Base-by-base conservation (phyloP, 2,329 filamentous ascomycete species). In the Fusarium poae region DNA sequence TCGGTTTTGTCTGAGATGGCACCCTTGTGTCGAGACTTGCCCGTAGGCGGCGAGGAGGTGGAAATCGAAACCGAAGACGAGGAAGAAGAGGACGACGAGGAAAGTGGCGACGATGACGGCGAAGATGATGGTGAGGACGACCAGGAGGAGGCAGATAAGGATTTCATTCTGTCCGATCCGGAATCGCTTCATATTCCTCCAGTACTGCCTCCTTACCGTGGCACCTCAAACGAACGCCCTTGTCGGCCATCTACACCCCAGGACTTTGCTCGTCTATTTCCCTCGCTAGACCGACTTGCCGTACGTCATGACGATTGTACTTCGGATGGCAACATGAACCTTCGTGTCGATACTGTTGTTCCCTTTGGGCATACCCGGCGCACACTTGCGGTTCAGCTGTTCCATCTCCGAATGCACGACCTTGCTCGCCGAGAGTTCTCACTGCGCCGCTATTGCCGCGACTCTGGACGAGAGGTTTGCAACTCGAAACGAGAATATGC, bases 321-420 rank as follows among this genome's bases (percentile, higher is more conserved):
- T 0, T 81, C 90, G 6, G 95, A 99, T 77, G 95, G 95, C 35
- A 97, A 97, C 83, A 97, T 97, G 93, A 98, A 98, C 77, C 85
- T 99, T 59, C 90, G 94, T 32, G 86, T 98, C 61, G 94, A 97
- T 77, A 95, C 93, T 8, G 84, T 92, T 67, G 87, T 92, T 45
- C 85, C 86, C 27, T 58, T 72, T 23, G 86, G 86, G 25, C 86
- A 71, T 21, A 86, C 86, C 40, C 87, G 87, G 68, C 87, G 89
- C 67, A 88, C 89, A 72, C 87, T 92, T 73, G 92, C 89, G 7
- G 81, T 89, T 13, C 88, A 90, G 77, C 89, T 99, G 48, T 98
- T 97, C 80, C 95, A 99, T 79, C 84, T 98, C 63, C 92, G 94
- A 74, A 97, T 99, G 93, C 91, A 97, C 77, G 93, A 98, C 78